Percentiles rank a stretch among this genome's conserved stretches.
phyloP scores from a whole-genome alignment of 331 rosid genomes.

The Telfairia occidentalis region DNA sequence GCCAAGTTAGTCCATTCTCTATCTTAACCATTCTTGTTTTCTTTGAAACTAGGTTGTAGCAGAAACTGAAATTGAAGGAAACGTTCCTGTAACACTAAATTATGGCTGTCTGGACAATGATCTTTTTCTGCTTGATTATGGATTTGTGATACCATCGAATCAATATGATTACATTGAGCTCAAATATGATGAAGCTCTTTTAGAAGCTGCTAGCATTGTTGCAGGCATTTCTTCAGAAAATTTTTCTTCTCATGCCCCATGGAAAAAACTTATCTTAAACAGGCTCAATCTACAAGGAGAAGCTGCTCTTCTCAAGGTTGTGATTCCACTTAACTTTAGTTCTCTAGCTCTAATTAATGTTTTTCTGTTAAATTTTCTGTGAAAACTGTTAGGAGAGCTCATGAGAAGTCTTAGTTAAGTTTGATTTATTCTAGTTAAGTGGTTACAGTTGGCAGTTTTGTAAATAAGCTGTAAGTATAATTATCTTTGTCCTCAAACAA shows the following conservation, averaged over 20 bases:
- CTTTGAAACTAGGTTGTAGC: conserved; percentile 67
- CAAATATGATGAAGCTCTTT: conserved; percentile 67
- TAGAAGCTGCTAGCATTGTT: conserved; percentile 87
- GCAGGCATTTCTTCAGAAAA: conserved; percentile 74
- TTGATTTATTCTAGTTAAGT: no score
- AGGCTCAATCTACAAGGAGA: conserved; percentile 69
- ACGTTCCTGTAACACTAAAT: conserved; percentile 51
- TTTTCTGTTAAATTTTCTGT: no score
- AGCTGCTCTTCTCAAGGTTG: conserved; percentile 68
- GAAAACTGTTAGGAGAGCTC: no score
- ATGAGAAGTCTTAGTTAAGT: no score
- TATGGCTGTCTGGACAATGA: conserved; percentile 80
- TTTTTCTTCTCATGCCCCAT: conserved; percentile 61
- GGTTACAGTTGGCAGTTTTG: no score
- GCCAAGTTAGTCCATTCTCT: conserved; percentile 6
- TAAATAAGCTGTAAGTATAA: no score
- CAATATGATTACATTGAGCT: conserved; percentile 73
- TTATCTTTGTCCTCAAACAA: no score
- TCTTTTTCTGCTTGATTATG: conserved; percentile 75
- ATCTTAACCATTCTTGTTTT: conserved; percentile 3
- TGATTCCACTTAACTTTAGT: neutral
- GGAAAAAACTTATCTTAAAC: conserved; percentile 58
- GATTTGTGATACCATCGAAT: conserved; percentile 70
- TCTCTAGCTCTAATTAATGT: neutral
- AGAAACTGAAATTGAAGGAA: conserved; percentile 48